A percentile compares a stretch with the other conserved stretches of the same genome.
Evolutionary conservation across 306 rosid genomes (phyloP).

Genomic region (Luffa aegyptiaca): DNA sequence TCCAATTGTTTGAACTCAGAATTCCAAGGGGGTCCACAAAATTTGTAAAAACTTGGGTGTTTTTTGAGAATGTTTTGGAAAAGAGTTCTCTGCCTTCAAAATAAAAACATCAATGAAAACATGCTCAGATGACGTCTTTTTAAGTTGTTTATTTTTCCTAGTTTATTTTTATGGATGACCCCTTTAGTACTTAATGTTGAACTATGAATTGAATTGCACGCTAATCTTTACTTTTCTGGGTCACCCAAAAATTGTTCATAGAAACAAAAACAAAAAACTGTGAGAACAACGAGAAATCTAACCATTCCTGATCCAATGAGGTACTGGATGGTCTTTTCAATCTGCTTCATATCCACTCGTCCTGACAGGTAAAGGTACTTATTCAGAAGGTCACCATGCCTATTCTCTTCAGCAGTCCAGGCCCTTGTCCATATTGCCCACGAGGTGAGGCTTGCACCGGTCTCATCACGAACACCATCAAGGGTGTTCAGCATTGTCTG

Average conservation of each 20-base stretch:
- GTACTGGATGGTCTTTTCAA: slow-evolving; percentile 46
- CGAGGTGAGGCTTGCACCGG: slow-evolving; percentile 40
- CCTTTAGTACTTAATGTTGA: neutral
- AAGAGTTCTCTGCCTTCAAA: neutral
- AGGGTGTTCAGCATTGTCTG: slow-evolving; percentile 52
- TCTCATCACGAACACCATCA: slow-evolving; percentile 48
- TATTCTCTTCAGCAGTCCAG: slow-evolving; percentile 55
- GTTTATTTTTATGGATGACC: neutral
- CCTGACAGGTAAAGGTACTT: slow-evolving; percentile 50
- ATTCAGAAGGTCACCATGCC: slow-evolving; percentile 49
- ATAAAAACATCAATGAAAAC: neutral
- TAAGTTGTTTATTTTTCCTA: neutral
- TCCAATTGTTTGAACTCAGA: neutral
- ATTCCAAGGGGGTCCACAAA: neutral
- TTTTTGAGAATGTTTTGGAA: neutral
- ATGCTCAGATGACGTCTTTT: neutral
- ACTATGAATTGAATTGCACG: neutral
- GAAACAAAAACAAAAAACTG: neutral
- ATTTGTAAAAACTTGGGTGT: neutral
- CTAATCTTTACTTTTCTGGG: neutral
- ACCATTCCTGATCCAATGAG: slow-evolving; percentile 57
- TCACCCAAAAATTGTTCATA: neutral
- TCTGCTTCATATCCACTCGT: slow-evolving; percentile 44
- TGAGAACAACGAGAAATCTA: slow-evolving; percentile 8
- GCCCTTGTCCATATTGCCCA: slow-evolving; percentile 51